Evolutionary conservation across 2,329 filamentous ascomycete species (phyloP), one percentile per base, ranked within the genome.

Genomic region (Emydomyces testavorans): DNA sequence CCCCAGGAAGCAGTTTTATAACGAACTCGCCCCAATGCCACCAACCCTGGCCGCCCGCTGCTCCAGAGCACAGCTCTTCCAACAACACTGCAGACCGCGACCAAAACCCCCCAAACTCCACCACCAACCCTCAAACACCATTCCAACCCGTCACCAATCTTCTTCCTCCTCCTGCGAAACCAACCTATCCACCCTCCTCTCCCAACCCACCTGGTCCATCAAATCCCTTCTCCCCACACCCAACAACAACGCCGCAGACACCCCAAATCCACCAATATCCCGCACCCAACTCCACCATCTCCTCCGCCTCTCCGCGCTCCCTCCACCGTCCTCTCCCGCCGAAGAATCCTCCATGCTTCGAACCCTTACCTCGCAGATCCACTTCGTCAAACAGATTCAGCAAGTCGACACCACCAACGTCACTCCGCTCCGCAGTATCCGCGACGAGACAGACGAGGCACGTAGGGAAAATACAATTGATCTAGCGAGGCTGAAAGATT

Each of bases 361-460:
- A 18, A 89, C 82, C 1, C 74, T 98, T 1, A 75, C 81, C 45
- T 79, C 83, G 26, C 92, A 98, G 62, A 76, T 98, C 0, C 82
- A 84, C 59, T 98, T 98, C 60, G 88, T 96, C n/a, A 80, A 78
- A 52, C 79, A 87, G 53, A 80, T 96, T 16, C 89, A 94, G 60
- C 71, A 74, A 37, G 82, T 94, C 41, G 77, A 94, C 62, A 89
- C 86, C 0, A 67, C 72, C 0, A 79, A 76, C 2, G 72, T 95
- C 0, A 73, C 79, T 48, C 89, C 92, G 0, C 67, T 98, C 36
- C 74, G 78, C 43, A 82, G 82, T 37, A 82, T 96, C 49, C 79
- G 86, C 46, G 90, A 96, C 62, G 89, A 72, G 51, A 71, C 60
- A n/a, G 53, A 57, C 4, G 62, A 66, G 41, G 65, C 64, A 6